phyloP scores from a whole-genome alignment of 1,139 yeast genomes.

The Candida neerlandica region DNA sequence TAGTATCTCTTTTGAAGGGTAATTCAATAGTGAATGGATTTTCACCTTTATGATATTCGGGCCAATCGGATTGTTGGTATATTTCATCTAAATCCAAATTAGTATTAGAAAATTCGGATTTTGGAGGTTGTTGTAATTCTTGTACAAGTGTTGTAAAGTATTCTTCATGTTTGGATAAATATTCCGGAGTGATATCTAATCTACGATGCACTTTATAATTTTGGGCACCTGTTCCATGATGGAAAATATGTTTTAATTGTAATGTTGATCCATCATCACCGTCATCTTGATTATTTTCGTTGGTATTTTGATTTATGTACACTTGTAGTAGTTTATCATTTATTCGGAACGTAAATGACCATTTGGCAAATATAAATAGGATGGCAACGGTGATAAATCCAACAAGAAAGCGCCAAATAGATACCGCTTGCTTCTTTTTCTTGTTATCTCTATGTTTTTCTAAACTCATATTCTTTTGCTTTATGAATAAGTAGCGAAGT shows the following conservation, averaged over 20 bases:
- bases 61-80: conserved; percentile 42
- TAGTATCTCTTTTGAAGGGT: conserved; percentile 25
- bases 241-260: conserved; percentile 51
- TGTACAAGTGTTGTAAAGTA: conserved; percentile 10
- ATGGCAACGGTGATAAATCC: conserved; percentile 4
- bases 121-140: conserved; percentile 13
- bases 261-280: conserved; percentile 18
- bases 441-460: neutral
- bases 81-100: conserved; percentile 27
- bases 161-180: conserved; percentile 24
- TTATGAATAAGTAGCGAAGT: neutral
- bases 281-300: neutral
- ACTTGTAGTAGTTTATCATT: neutral
- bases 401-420: neutral
- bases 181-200: conserved; percentile 49
- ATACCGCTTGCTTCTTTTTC: neutral
- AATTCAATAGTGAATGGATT: conserved; percentile 49
- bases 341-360: neutral
- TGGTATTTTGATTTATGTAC: neutral
- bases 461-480: neutral
- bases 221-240: conserved; percentile 49
- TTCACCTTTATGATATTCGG: conserved; percentile 30
- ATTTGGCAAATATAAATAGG: conserved; percentile 1
- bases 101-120: conserved; percentile 12
- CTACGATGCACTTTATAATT: conserved; percentile 41